Evolutionary conservation across 2,329 filamentous ascomycete genomes (phyloP), one percentile per base, ranked within the genome.

Genomic region (Metarhizium guizhouense): DNA sequence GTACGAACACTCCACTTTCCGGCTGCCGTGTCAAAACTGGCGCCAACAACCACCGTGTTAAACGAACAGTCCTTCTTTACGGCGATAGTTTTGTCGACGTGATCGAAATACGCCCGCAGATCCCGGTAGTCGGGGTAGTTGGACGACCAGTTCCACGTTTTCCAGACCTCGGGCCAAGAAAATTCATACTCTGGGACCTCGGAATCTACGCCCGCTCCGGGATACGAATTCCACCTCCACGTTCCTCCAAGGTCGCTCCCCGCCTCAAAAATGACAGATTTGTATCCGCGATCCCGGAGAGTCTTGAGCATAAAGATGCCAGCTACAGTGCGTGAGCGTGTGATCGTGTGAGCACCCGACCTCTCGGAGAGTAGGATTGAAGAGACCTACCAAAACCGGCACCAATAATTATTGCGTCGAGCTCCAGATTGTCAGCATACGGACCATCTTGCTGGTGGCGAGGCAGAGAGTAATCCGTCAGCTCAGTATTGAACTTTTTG

Each of bases 201-300:
- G 0, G 74, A 78, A 65, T 85, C 82, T 2, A 82, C 78, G 0
- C 72, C 67, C 1, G 78, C 75, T 0, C 79, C 80, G 0, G 78
- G 80, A 59, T 82, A 83, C 60, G 74, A 73, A 64, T 82, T 82
- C 76, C 74, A 82, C 47, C 74, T 67, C 81, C 82, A 84, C 0
- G 74, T 76, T 29, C 80, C 80, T 2, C 79, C 80, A 0, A 74
- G 64, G 52, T 76, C 74, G 8, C 71, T 71, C 11, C 76, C 80
- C 0, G 78, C 77, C 58, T 84, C 81, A 57, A 76, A 78, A 25
- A 83, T 71, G 34, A 74, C 71, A 2, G 72, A 67, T 13, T 75
- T 76, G 34, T 76, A 64, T 1, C 79, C 80, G 10, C 70, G 69
- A 10, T 80, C 75, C 2, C 78, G 75, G 11, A 82, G 72, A 0